Base-by-base conservation (phyloP, 2,329 filamentous ascomycete genomes). In the Podosphaera fusca region DNA sequence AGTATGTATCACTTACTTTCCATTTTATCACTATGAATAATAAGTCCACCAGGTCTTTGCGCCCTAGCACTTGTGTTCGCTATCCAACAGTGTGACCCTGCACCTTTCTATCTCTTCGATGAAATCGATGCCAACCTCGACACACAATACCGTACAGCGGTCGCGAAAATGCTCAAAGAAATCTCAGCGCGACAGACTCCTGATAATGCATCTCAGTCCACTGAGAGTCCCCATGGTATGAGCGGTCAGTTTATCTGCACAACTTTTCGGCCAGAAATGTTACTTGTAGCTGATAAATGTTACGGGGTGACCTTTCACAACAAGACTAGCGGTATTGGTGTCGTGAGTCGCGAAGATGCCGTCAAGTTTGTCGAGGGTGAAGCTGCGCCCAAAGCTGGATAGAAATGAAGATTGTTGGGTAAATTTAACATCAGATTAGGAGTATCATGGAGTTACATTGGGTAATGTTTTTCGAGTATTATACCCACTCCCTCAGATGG, bases 101-200 rank as follows among this genome's bases (percentile, higher is more conserved):
- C 90, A 50, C 92, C 92, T 1, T 96, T 98, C 76, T 95, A 98
- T 69, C 89, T 98, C 65, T 98, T 98, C 64, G 92, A 98, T 69
- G 92, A 98, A 71, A 95, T 98, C 61, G 92, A 98, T 67, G 92
- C 92, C 69, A 98, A 98, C 68, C 78, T 98, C 31, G 92, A 98
- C 69, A 89, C 92, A 0, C 92, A 98, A 70, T 98, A 98, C 73
- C 85, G 92, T 60, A 95, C 92, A 1, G 90, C 92, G 0, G 92
- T 98, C 9, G 92, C 92, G 2, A 79, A 86, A 58, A 86, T 96
- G 73, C 76, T 98, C 30, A 76, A 90, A 66, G 82, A 81, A 57
- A 88, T 87, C 61, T 87, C 82, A 12, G 73, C 76, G 59, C 79
- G 81, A 62, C 65, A 67, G 36, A 61, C 50, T 7, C 9, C 46